Evolutionary conservation across 1,284 basidiomycete species (phyloP), one percentile per base, ranked within the genome.

Genomic region (Trichosporon sp.): DNA sequence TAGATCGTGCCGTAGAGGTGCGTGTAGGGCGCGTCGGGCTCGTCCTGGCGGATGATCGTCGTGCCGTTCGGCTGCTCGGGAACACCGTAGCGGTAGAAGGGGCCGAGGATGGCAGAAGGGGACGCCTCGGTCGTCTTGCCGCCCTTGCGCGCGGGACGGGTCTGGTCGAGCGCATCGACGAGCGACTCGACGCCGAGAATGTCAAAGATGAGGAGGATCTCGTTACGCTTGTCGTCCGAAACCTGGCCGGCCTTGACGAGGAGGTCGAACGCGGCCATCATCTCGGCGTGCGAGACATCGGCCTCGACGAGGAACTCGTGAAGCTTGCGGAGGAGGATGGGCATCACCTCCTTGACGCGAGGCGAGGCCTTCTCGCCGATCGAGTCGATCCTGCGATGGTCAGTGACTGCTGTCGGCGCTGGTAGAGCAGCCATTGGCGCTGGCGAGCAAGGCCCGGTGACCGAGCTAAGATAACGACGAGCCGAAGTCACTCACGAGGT

Each of bases 141-240:
- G n/a, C 70, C 73, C 43, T 68, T 71, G 71, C 73, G 72, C 19
- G 69, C 68, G 7, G 71, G 61, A 37, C 73, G 73, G 1, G 73
- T 71, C 66, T 72, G 69, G 67, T 75, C 74, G 38, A 75, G 72
- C 8, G 70, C 71, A 67, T 70, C 71, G 67, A 82, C 77, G 14
- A 85, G 77, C 3, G 78, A 79, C 69, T 85, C 84, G 65, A 84
- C 74, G 14, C 84, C 84, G 7, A 85, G 74, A 2, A 84, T 79
- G 70, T 85, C 84, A 7, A 78, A 77, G 48, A 84, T 78, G 59
- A 85, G 79, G 64, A 85, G 80, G 66, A 84, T 77, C 73, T 85
- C 84, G 76, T 84, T 83, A 10, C 84, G 78, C 71, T 79, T 79
- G 0, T 82, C 82, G 19, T 75, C 75, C 14, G 80, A 80, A 48